Percentiles rank a stretch among this genome's conserved stretches.
phyloP scores from a whole-genome alignment of 1,284 basidiomycete genomes.

The Grifola frondosa region DNA sequence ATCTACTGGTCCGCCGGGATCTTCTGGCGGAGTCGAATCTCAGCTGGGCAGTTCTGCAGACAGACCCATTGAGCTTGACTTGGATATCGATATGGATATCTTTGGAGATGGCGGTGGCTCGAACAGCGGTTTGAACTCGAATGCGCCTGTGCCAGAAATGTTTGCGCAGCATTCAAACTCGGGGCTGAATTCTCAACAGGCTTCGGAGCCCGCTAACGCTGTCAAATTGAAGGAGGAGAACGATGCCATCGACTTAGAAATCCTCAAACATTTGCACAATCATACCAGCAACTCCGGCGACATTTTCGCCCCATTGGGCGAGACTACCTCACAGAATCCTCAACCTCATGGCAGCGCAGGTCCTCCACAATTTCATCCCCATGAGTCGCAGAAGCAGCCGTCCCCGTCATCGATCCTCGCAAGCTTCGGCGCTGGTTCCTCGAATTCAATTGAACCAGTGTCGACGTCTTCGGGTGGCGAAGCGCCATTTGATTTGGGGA shows the following conservation, averaged over 20 bases:
- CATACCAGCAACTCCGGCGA: constrained; percentile 10
- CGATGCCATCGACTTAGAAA: constrained; percentile 20
- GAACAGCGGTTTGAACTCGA: background rate
- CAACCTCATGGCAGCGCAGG: background rate
- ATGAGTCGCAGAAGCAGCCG: constrained; percentile 18
- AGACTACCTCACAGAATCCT: background rate
- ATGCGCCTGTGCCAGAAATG: background rate
- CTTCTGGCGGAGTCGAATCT: constrained; percentile 31
- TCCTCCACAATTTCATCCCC: background rate
- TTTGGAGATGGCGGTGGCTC: constrained; percentile 21
- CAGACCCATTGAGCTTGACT: constrained; percentile 76
- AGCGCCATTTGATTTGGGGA: constrained; percentile 11
- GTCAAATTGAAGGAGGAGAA: constrained; percentile 25
- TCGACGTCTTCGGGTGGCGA: constrained; percentile 3
- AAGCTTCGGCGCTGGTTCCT: constrained; percentile 14
- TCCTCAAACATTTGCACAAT: constrained; percentile 19
- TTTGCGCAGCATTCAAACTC: no score
- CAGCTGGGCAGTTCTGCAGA: constrained; percentile 63
- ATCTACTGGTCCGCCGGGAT: no score
- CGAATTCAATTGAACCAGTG: no score
- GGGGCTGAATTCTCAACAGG: constrained; percentile 1
- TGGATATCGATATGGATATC: constrained; percentile 67
- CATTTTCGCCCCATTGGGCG: constrained; percentile 21
- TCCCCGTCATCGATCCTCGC: constrained; percentile 41
- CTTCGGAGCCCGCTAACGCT: constrained; percentile 2